Percentiles rank a stretch among this genome's conserved stretches.
These are phyloP conservation scores for Eucalyptus sp. DNA, from an alignment of 345 rosid species.

Conservation along the genomic window DNA sequence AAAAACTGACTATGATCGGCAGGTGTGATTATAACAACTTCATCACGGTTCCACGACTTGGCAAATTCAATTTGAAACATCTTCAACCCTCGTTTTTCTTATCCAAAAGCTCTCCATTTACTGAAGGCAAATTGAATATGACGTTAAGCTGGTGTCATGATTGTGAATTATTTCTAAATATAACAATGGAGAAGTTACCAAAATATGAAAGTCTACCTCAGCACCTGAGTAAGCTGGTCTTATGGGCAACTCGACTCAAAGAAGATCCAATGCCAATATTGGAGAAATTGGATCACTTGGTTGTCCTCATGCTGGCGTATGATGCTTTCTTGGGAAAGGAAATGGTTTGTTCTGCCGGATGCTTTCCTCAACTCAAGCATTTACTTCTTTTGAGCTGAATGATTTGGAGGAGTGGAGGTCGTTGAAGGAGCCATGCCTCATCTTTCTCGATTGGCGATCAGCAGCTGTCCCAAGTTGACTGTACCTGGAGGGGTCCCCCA, in stretches of 20 bases:
- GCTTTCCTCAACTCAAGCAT: neutral
- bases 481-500: too few relatives aligned
- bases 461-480: too few relatives aligned
- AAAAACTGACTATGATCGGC: too few relatives aligned
- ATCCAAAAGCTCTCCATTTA: neutral
- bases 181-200: neutral
- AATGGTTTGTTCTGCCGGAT: too few relatives aligned
- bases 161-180: neutral
- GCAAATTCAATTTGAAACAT: neutral
- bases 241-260: fast-evolving
- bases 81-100: neutral
- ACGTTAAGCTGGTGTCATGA: neutral
- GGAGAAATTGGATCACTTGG: too few relatives aligned
- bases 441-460: neutral
- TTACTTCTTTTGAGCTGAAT: fast-evolving
- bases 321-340: too few relatives aligned
- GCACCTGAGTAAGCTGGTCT: too few relatives aligned
- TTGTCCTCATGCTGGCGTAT: too few relatives aligned
- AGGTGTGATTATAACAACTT: neutral
- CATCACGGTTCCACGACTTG: neutral
- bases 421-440: too few relatives aligned
- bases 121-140: neutral
- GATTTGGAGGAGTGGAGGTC: neutral
- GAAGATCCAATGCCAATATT: too few relatives aligned
- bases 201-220: too few relatives aligned